Percentiles rank a stretch among this genome's conserved stretches.
Evolutionary conservation across 768 basidiomycete species (phyloP).

Genomic region (Suillus spraguei): DNA sequence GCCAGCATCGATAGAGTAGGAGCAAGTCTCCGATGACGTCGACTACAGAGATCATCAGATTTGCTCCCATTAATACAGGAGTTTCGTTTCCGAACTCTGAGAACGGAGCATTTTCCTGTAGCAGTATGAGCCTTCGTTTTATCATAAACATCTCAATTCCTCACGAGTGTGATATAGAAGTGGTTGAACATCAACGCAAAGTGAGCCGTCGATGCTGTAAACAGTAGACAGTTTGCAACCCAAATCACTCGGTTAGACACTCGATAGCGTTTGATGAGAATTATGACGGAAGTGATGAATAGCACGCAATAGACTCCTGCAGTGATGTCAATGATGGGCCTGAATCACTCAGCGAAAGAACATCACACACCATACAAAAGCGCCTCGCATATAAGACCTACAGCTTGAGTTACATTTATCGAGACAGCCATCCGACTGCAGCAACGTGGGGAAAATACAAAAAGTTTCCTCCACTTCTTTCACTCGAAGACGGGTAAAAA

Average conservation of each 20-base stretch:
- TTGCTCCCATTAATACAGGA: slow-evolving; percentile 20
- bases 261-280: slow-evolving; percentile 15
- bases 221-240: slow-evolving; percentile 20
- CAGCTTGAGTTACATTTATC: not conserved
- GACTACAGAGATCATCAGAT: slow-evolving; percentile 27
- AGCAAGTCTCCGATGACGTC: slow-evolving; percentile 28
- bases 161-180: slow-evolving; percentile 23
- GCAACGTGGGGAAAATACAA: not conserved
- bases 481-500: not conserved
- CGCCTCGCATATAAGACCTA: slow-evolving; percentile 29
- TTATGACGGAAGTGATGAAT: slow-evolving; percentile 18
- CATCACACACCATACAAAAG: slow-evolving; percentile 26
- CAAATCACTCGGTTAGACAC: slow-evolving; percentile 10
- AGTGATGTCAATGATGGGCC: not conserved
- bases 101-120: slow-evolving; percentile 19
- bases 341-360: not conserved
- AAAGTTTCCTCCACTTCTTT: not conserved
- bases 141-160: slow-evolving; percentile 11
- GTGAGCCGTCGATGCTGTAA: slow-evolving; percentile 19
- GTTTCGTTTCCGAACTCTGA: slow-evolving; percentile 26
- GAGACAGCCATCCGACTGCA: not conserved
- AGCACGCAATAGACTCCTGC: slow-evolving; percentile 18
- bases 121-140: not conserved
- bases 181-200: slow-evolving; percentile 26
- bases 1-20: slow-evolving; percentile 37